Conservation (phyloP, 73 alveolate species). For the Symbiodinium pilosum region DNA sequence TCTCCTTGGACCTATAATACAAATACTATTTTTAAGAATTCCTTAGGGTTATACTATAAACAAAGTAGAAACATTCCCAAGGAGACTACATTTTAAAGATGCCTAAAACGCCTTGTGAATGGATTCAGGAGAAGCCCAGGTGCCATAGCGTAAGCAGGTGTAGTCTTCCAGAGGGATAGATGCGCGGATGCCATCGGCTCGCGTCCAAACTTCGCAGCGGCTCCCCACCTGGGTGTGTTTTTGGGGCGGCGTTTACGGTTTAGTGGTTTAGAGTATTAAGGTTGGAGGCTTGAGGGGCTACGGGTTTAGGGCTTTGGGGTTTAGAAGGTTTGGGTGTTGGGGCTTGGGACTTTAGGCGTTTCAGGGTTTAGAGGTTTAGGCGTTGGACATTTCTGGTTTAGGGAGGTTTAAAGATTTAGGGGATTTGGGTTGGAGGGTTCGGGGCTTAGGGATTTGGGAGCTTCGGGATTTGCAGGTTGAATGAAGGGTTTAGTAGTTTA, state of each 20-base stretch:
- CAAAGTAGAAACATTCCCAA: too few relatives aligned
- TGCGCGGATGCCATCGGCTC: constrained; percentile 48
- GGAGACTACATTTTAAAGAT: not conserved
- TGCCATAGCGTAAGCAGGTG: constrained; percentile 48
- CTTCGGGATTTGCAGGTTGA: too few relatives aligned
- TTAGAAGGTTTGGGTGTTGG: too few relatives aligned
- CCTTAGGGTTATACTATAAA: too few relatives aligned
- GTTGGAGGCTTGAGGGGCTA: too few relatives aligned
- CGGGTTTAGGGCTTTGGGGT: not conserved
- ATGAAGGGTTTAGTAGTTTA: too few relatives aligned
- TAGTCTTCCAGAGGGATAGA: constrained; percentile 43
- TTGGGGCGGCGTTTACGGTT: too few relatives aligned
- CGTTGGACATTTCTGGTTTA: not conserved
- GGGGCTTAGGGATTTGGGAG: not conserved
- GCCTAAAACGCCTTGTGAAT: not conserved
- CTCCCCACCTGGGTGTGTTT: constrained; percentile 31
- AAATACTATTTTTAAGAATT: too few relatives aligned
- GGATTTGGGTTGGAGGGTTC: not conserved
- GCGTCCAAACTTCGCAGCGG: constrained; percentile 81
- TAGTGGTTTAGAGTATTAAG: too few relatives aligned
- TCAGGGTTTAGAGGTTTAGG: not conserved
- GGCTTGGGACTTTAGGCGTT: too few relatives aligned
- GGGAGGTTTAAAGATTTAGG: not conserved
- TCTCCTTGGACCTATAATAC: too few relatives aligned
- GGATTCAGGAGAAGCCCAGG: not conserved